Percentiles rank a stretch among this genome's conserved stretches.
Conservation (phyloP, 129 eudicot species). For the Saussurea involucrata region DNA sequence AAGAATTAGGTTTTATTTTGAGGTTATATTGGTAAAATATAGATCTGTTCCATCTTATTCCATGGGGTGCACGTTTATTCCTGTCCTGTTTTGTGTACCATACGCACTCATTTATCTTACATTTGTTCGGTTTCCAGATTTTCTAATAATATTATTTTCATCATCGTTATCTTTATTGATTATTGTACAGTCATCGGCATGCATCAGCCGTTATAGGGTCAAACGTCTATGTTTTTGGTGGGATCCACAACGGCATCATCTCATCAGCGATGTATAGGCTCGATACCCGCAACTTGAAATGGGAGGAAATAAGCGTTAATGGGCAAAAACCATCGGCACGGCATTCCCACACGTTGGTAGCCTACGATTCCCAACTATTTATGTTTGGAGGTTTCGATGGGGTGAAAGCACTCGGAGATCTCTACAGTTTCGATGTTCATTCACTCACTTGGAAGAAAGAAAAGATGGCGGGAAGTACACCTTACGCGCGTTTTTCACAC, state of each 20-base stretch:
- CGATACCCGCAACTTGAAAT: slow-evolving; percentile 52
- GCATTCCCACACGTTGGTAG: slow-evolving; percentile 85
- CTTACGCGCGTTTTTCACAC: slow-evolving; percentile 89
- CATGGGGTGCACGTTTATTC: too few species aligned
- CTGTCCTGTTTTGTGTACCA: too few species aligned
- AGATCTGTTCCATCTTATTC: too few species aligned
- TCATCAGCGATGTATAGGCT: slow-evolving; percentile 59
- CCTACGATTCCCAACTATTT: slow-evolving; percentile 48
- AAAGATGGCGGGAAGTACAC: slow-evolving; percentile 50
- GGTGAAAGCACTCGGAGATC: slow-evolving; percentile 72
- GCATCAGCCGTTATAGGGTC: slow-evolving; percentile 82
- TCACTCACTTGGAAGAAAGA: slow-evolving; percentile 65
- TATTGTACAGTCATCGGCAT: slow-evolving; percentile 80
- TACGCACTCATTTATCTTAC: too few species aligned
- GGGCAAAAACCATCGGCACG: slow-evolving; percentile 84
- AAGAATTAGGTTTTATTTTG: too few species aligned
- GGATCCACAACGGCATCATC: slow-evolving; percentile 50
- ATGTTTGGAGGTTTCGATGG: slow-evolving; percentile 89
- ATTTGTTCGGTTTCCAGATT: too few species aligned
- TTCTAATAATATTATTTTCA: neutral
- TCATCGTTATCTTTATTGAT: neutral
- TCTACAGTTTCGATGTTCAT: slow-evolving; percentile 62
- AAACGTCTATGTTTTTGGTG: slow-evolving; percentile 72
- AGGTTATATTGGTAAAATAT: too few species aligned
- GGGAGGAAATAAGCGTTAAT: slow-evolving; percentile 52